Evolutionary conservation across 768 basidiomycete genomes (phyloP).

Genomic region (Lactifluus echinatus): DNA sequence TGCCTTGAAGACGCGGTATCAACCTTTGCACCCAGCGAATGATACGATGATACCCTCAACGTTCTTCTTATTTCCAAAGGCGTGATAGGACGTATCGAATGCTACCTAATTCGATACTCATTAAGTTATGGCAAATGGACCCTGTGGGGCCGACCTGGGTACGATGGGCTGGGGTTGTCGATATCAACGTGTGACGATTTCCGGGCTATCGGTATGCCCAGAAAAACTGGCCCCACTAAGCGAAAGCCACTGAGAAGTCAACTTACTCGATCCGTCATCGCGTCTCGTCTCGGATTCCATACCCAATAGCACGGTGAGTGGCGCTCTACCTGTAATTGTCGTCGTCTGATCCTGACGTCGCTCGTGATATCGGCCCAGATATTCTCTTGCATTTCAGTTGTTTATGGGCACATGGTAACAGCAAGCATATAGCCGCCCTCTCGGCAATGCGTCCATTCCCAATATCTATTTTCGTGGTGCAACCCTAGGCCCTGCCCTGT

Average conservation of each 20-base stretch:
- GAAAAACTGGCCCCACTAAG: not conserved
- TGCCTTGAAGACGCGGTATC: no score
- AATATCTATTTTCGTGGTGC: not conserved
- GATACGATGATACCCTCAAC: not conserved
- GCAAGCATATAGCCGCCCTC: not conserved
- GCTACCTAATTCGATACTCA: not conserved
- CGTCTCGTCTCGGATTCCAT: not conserved
- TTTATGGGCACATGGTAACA: no score
- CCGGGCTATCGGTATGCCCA: not conserved
- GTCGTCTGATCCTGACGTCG: no score
- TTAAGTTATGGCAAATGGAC: not conserved
- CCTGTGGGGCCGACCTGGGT: not conserved
- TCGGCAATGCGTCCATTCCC: not conserved
- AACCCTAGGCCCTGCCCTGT: not conserved
- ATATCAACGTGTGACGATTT: not conserved
- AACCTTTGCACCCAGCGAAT: not conserved
- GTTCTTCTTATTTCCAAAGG: not conserved
- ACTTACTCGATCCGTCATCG: not conserved
- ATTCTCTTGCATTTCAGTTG: not conserved
- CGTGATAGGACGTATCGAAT: not conserved
- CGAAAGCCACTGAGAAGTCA: not conserved
- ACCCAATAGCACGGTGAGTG: not conserved
- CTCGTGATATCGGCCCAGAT: not conserved
- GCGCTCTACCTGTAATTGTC: not conserved
- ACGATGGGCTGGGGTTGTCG: not conserved